These are phyloP conservation scores for Lipomyces chichibuensis DNA, from an alignment of 805 yeast species.

Conservation along the genomic window DNA sequence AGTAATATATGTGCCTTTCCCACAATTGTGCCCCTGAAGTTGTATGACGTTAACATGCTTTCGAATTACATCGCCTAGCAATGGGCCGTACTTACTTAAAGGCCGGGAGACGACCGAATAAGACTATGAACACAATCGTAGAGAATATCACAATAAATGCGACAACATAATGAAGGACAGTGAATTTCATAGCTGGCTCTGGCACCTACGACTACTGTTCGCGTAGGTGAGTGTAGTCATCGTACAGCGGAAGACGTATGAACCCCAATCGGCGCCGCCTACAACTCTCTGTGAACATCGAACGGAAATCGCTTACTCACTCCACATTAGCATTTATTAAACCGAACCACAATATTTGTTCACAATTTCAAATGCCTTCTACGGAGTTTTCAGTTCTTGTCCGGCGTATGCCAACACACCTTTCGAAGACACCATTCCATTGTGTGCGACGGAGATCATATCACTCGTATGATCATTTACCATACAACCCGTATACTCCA, in stretches of 20 bases:
- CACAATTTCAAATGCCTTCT: not conserved
- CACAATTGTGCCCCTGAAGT: constrained; percentile 36
- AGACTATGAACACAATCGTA: constrained; percentile 40
- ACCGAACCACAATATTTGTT: not conserved
- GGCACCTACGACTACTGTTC: not conserved
- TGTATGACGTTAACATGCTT: not conserved
- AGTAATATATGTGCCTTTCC: constrained; percentile 36
- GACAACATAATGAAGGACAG: constrained; percentile 35
- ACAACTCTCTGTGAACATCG: too few species aligned
- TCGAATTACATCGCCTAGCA: not conserved
- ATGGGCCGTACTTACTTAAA: constrained; percentile 35
- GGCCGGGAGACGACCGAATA: constrained; percentile 46
- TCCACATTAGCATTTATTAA: not conserved
- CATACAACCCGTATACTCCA: constrained; percentile 35
- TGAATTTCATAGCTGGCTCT: not conserved
- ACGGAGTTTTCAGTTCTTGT: not conserved
- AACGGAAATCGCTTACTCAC: too few species aligned
- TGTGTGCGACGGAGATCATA: constrained; percentile 28
- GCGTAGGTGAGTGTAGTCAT: too few species aligned
- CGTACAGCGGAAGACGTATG: too few species aligned
- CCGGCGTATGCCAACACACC: not conserved
- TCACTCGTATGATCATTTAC: constrained; percentile 43
- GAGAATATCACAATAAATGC: constrained; percentile 38
- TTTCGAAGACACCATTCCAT: not conserved
- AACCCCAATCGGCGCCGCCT: too few species aligned